phyloP scores from a whole-genome alignment of 768 basidiomycete genomes.

The Boletus huronensis region DNA sequence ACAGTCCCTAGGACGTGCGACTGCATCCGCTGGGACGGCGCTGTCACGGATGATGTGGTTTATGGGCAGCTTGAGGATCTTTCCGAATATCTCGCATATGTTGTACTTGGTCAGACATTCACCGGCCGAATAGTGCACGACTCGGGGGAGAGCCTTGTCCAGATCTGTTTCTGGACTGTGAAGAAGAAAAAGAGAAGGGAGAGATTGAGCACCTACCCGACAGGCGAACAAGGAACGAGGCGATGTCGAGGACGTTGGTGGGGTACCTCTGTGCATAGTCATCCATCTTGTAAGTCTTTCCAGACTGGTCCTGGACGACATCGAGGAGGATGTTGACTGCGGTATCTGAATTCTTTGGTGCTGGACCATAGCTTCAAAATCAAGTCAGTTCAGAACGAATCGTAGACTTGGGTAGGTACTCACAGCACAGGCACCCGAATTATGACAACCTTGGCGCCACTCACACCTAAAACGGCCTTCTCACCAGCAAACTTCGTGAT shows the following conservation, averaged over 20 bases:
- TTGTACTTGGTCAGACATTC: conserved; percentile 91
- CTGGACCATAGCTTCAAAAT: conserved; percentile 75
- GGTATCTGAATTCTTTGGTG: conserved; percentile 79
- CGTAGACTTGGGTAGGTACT: conserved; percentile 20
- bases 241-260: conserved; percentile 87
- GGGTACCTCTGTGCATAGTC: conserved; percentile 91
- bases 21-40: conserved; percentile 63
- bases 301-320: conserved; percentile 80
- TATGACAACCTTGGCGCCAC: conserved; percentile 59
- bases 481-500: conserved; percentile 87
- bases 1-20: conserved; percentile 76
- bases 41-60: conserved; percentile 72
- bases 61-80: conserved; percentile 66
- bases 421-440: conserved; percentile 89
- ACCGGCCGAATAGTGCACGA: conserved; percentile 82
- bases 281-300: conserved; percentile 93
- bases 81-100: conserved; percentile 78
- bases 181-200: not conserved
- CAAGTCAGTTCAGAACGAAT: not conserved
- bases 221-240: conserved; percentile 75
- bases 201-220: conserved; percentile 44
- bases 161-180: conserved; percentile 28
- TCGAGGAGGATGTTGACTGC: conserved; percentile 89
- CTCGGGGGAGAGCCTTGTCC: conserved; percentile 36
- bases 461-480: conserved; percentile 59